Evolutionary conservation across 2,329 filamentous ascomycete genomes (phyloP), one percentile per base, ranked within the genome.

Genomic region (Fonsecaea pugnacius): DNA sequence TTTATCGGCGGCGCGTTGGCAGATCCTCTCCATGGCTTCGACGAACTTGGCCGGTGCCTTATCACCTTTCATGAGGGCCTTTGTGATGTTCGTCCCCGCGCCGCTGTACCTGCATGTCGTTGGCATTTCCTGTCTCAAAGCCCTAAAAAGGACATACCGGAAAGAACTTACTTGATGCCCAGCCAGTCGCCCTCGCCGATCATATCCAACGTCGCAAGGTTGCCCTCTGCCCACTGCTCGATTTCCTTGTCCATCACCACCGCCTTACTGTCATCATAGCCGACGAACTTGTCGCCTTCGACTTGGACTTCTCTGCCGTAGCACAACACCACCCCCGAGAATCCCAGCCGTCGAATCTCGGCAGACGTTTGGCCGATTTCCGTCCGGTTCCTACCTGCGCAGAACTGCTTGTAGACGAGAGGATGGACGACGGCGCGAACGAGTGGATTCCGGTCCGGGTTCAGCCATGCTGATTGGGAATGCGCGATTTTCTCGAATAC

Each of bases 351-450:
- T 68, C 81, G 83, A 57, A 85, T 80, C 1, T 75, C 75, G 2
- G 74, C 71, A 27, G 83, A 77, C 0, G 79, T 82, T 4, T 73
- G 73, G 35, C 77, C 75, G 1, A 85, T 82, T 61, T 85, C 83
- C 1, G 64, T 60, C 46, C 78, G 76, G 58, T 80, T 84, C 32
- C 79, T 79, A 0, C 84, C 84, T 0, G 83, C 84, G 66, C 84
- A 85, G 72, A 86, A 86, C 53, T 86, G 84, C 63, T 84, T 79
- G 69, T 86, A 86, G 16, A 85, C 76, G 8, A 81, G 75, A 56
- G 79, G 77, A 67, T 80, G 79, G 30, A 82, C 72, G 3, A 81
- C 71, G 55, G 76, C 73, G 50, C 80, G 77, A 10, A 85, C 70
- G 3, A 83, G 18, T 0, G 75, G 76, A 69, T 83, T 83, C 16